Evolutionary conservation across 148 eudicot species (phyloP).

Genomic region (Camellia granthamiana): DNA sequence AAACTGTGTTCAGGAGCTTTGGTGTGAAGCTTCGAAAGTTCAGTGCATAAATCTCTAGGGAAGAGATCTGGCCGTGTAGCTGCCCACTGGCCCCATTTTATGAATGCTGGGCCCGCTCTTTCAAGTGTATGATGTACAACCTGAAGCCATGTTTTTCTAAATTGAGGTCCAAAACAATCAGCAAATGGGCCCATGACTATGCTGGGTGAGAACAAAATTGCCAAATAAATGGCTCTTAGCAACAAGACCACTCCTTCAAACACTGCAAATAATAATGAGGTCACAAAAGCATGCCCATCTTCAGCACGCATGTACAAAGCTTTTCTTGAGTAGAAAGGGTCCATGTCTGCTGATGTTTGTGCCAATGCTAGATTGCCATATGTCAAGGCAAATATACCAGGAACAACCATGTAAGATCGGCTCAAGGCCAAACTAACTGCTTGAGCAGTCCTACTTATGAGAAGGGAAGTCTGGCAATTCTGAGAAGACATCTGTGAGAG

Average conservation of each 20-base stretch:
- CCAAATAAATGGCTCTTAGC: slow-evolving; percentile 66
- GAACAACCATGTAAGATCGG: slow-evolving; percentile 63
- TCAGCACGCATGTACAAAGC: slow-evolving; percentile 49
- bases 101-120: slow-evolving; percentile 94
- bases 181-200: slow-evolving; percentile 87
- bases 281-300: slow-evolving; percentile 66
- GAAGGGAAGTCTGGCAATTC: slow-evolving; percentile 21
- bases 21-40: slow-evolving; percentile 82
- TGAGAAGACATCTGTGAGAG: slow-evolving; percentile 33
- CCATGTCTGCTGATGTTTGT: slow-evolving; percentile 43
- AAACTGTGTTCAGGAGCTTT: slow-evolving; percentile 94
- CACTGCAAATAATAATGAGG: slow-evolving; percentile 41
- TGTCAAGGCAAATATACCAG: slow-evolving; percentile 60
- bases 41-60: slow-evolving; percentile 72
- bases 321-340: slow-evolving; percentile 48
- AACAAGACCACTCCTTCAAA: slow-evolving; percentile 60
- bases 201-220: slow-evolving; percentile 78
- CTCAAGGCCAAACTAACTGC: slow-evolving; percentile 77
- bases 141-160: slow-evolving; percentile 72
- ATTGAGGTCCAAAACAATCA: slow-evolving; percentile 60
- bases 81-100: slow-evolving; percentile 99
- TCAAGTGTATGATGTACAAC: slow-evolving; percentile 78
- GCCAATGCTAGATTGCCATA: slow-evolving; percentile 57
- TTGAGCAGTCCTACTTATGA: slow-evolving; percentile 57
- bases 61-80: slow-evolving; percentile 97